Evolutionary conservation across 192 early-diverging fungal species (phyloP).

Genomic region (Coemansia sp.): DNA sequence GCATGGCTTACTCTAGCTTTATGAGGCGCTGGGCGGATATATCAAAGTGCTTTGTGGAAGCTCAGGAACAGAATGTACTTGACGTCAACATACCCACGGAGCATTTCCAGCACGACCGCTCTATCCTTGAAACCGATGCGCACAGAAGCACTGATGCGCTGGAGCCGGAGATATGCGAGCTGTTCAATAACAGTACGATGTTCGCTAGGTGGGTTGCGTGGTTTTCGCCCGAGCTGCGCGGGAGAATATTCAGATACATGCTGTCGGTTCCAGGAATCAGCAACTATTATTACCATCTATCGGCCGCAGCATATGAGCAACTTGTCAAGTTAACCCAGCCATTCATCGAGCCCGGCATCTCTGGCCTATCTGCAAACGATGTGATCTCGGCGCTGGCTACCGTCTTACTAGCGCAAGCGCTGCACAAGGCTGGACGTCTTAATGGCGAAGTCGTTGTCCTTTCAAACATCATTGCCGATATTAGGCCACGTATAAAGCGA

Average conservation of each 20-base stretch:
- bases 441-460: background rate
- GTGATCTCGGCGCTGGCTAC: background rate
- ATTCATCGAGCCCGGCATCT: background rate
- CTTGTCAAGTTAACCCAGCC: background rate
- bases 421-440: background rate
- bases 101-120: background rate
- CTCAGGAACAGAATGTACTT: background rate
- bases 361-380: background rate
- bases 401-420: background rate
- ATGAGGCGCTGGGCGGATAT: background rate
- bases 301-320: background rate
- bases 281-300: background rate
- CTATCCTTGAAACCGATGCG: background rate
- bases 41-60: background rate
- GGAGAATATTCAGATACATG: constrained; percentile 1
- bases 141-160: background rate
- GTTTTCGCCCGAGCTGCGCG: background rate
- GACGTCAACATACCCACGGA: background rate
- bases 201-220: background rate
- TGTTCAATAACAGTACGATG: background rate
- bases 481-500: background rate
- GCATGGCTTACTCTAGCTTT: background rate
- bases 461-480: background rate
- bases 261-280: background rate
- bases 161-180: background rate